A percentile compares a stretch with the other conserved stretches of the same genome.
phyloP scores from a whole-genome alignment of 768 basidiomycete genomes.

The Tubosaeta sp. region DNA sequence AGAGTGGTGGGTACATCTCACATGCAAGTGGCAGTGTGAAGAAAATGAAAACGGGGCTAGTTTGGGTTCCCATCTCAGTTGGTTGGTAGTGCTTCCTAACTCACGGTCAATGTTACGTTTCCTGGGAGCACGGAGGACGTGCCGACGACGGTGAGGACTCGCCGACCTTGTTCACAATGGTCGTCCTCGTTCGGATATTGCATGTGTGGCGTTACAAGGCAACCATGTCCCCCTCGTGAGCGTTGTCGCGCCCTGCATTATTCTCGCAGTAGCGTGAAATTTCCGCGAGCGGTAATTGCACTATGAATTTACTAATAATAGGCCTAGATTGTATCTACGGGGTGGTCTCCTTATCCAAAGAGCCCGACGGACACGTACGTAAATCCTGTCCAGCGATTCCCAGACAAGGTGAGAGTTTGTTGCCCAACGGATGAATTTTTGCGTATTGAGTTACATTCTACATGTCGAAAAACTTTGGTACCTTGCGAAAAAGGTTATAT shows the following conservation, averaged over 20 bases:
- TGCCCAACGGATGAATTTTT: slow-evolving; percentile 8
- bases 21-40: slow-evolving; percentile 26
- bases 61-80: slow-evolving; percentile 27
- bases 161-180: slow-evolving; percentile 10
- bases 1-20: slow-evolving; percentile 18
- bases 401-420: slow-evolving; percentile 23
- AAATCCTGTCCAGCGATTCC: slow-evolving; percentile 19
- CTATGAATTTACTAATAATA: slow-evolving; percentile 25
- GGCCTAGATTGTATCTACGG: slow-evolving; percentile 22
- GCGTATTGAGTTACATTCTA: slow-evolving; percentile 20
- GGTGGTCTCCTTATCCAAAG: slow-evolving; percentile 17
- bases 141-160: slow-evolving; percentile 13
- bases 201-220: slow-evolving; percentile 1
- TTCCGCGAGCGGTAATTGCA: slow-evolving; percentile 28
- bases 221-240: too few species aligned
- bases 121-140: slow-evolving; percentile 20
- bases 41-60: slow-evolving; percentile 25
- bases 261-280: slow-evolving; percentile 27
- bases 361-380: slow-evolving; percentile 22
- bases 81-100: slow-evolving; percentile 20
- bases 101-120: slow-evolving; percentile 26
- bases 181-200: slow-evolving; percentile 22
- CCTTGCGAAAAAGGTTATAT: slow-evolving; percentile 1
- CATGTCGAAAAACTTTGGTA: not conserved
- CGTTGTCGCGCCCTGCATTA: slow-evolving; percentile 15